Evolutionary conservation across 371 early-diverging fungal genomes (phyloP), one percentile per base, ranked within the genome.

Genomic region (Apophysomyces ossiformis): DNA sequence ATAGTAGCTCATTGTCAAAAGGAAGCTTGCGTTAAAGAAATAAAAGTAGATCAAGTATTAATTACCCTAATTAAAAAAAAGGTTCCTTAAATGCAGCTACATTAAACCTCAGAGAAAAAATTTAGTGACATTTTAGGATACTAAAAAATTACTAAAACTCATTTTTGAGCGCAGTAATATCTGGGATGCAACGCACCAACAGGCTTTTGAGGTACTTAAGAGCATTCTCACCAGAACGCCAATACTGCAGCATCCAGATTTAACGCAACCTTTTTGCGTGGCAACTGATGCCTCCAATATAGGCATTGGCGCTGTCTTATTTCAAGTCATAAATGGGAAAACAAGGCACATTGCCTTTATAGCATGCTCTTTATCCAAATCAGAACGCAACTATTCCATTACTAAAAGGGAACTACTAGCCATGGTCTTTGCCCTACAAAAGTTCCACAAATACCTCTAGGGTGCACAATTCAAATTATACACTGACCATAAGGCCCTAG

Each of bases 261-360:
- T 73, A 6, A 36, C 7, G 0, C 36, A 64, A 0, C 70, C 69
- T 2, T 78, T 82, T 44, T 66, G 64, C 26, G 58, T 83, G 0
- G 77, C 74, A 7, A 78, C 79, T 0, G 81, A 86, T 63, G 78
- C 83, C 0, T 82, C 79, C 0, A 68, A 78, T 37, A 50, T 56
- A 8, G 80, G 76, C 8, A 77, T 78, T 37, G 79, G 76, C 15
- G 74, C 72, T 36, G 72, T 69, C 0, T 44, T 85, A n/a, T 73
- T 50, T 46, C 73, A 76, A 58, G 64, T 47, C 1, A 66, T 54
- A 5, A 16, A 67, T 18, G 57, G 38, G 2, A 39, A 54, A 16
- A 59, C 46, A 46, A 39, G 57, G 7, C 64, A 72, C 50, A 75
- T 75, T 15, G 68, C 58, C 1, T 75, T 71, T 26, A 54, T 67